Conservation (phyloP, 352 stramenopile genomes). For the Peronospora belbahrii region DNA sequence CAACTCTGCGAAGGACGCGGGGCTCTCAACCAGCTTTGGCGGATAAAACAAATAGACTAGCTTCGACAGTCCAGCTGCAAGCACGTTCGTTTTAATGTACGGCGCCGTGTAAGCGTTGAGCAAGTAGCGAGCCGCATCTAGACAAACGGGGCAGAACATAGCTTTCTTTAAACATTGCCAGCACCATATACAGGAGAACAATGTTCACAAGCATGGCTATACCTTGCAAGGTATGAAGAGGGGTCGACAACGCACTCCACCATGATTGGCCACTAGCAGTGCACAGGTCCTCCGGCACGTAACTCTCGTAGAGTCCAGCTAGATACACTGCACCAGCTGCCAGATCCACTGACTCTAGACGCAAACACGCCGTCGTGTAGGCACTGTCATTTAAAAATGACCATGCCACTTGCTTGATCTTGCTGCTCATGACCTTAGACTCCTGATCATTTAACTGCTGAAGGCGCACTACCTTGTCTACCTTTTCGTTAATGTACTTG, state of each 20-base stretch:
- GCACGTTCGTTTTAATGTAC: conserved; percentile 73
- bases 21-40: conserved; percentile 45
- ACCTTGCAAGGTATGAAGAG: conserved; percentile 77
- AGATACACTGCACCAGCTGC: conserved; percentile 78
- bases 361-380: conserved; percentile 79
- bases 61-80: conserved; percentile 60
- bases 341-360: conserved; percentile 55
- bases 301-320: conserved; percentile 76
- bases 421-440: conserved; percentile 52
- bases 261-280: conserved; percentile 52
- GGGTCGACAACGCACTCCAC: conserved; percentile 61
- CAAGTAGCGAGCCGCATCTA: conserved; percentile 75
- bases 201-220: conserved; percentile 37
- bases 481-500: conserved; percentile 84
- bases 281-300: conserved; percentile 52
- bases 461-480: conserved; percentile 72
- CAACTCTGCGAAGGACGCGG: conserved; percentile 32
- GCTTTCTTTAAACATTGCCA: conserved; percentile 60
- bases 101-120: conserved; percentile 69
- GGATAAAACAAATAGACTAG: conserved; percentile 71
- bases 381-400: conserved; percentile 86
- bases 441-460: conserved; percentile 42
- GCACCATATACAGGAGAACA: conserved; percentile 29
- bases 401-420: conserved; percentile 84
- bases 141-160: conserved; percentile 45